Percentiles rank a stretch among this genome's conserved stretches.
phyloP scores from a whole-genome alignment of 352 stramenopile genomes.

The Globisporangium radiosum region DNA sequence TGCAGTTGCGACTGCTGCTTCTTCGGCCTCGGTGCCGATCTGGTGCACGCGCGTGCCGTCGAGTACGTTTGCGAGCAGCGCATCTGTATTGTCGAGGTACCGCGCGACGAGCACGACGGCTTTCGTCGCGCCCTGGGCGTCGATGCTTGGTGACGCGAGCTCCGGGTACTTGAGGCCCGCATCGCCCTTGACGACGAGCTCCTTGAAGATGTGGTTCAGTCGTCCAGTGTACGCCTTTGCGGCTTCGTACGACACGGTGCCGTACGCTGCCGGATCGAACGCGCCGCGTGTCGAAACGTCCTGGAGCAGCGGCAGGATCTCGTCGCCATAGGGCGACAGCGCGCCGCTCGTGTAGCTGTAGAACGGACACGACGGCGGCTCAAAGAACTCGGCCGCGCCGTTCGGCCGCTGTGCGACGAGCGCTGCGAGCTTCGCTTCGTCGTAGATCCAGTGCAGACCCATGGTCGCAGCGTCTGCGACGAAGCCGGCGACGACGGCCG shows the following conservation, averaged over 20 bases:
- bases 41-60: conserved; percentile 53
- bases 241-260: conserved; percentile 37
- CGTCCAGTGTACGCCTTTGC: conserved; percentile 52
- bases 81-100: conserved; percentile 27
- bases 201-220: conserved; percentile 61
- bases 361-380: conserved; percentile 54
- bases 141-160: conserved; percentile 41
- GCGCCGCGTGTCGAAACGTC: conserved; percentile 32
- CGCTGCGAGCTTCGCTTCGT: conserved; percentile 32
- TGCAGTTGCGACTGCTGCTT: conserved; percentile 40
- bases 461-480: conserved; percentile 62
- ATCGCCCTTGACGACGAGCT: conserved; percentile 61
- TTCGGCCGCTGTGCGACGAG: conserved; percentile 8
- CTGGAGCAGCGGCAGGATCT: conserved; percentile 55
- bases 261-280: conserved; percentile 44
- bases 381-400: conserved; percentile 36
- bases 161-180: conserved; percentile 49
- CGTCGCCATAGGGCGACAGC: conserved; percentile 57
- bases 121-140: conserved; percentile 59
- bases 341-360: conserved; percentile 51
- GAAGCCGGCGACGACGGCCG: conserved; percentile 43
- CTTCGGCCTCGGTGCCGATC: conserved; percentile 34
- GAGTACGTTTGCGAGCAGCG: conserved; percentile 38
- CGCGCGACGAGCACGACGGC: conserved; percentile 42
- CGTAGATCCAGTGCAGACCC: conserved; percentile 77